These are phyloP conservation scores for Amniculicola lignicola DNA, from an alignment of 495 filamentous ascomycete genomes.

Conservation along the genomic window DNA sequence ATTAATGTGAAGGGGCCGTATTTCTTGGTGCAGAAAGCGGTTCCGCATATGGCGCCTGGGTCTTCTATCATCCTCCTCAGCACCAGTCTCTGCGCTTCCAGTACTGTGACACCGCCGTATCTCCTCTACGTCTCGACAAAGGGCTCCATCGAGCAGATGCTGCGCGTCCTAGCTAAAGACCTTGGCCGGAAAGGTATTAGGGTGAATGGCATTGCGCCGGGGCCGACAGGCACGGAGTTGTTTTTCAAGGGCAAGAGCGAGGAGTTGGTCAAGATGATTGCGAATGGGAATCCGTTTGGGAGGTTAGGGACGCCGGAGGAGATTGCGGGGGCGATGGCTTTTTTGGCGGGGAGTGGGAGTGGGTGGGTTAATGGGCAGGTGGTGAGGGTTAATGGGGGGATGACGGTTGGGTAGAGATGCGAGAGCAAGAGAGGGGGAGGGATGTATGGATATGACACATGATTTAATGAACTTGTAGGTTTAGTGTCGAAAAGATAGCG, in stretches of 20 bases:
- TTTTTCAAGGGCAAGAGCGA: constrained; percentile 63
- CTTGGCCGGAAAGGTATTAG: constrained; percentile 57
- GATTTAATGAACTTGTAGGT: too few relatives aligned
- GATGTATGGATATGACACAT: too few relatives aligned
- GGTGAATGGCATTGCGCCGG: constrained; percentile 65
- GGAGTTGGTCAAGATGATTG: constrained; percentile 53
- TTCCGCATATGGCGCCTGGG: constrained; percentile 56
- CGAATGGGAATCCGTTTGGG: constrained; percentile 52
- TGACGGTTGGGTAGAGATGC: constrained; percentile 20
- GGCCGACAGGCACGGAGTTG: constrained; percentile 64
- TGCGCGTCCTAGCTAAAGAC: constrained; percentile 61
- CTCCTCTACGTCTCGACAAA: constrained; percentile 63
- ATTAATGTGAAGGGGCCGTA: constrained; percentile 68
- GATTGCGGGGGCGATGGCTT: constrained; percentile 56
- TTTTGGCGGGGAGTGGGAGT: constrained; percentile 50
- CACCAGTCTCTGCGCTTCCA: constrained; percentile 48
- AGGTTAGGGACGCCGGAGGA: constrained; percentile 61
- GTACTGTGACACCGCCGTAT: constrained; percentile 54
- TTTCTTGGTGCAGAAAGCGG: constrained; percentile 64
- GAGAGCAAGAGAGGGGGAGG: too few relatives aligned
- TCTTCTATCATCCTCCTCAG: constrained; percentile 61
- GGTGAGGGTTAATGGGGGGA: constrained; percentile 59
- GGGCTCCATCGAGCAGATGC: constrained; percentile 69
- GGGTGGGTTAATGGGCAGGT: constrained; percentile 67
- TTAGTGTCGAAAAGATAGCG: too few relatives aligned